Evolutionary conservation across 169 alveolate genomes (phyloP), one percentile per base, ranked within the genome.

Genomic region (Theileria parva): DNA sequence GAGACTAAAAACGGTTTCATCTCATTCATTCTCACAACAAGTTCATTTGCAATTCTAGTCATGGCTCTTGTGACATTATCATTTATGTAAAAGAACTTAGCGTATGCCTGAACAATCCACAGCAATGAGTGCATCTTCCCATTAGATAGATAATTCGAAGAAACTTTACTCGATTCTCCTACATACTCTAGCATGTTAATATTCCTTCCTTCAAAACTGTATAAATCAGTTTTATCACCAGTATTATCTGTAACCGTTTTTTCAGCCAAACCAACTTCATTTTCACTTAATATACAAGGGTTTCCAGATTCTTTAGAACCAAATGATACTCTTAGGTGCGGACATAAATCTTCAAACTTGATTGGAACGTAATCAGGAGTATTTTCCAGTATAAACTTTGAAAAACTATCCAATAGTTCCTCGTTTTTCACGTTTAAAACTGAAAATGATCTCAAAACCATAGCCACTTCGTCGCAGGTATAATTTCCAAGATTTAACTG

Each of bases 101-200:
- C 88, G 75, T 48, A 81, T 30, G 81, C 70, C 55, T 81, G 79
- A 27, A 75, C 81, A 8, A 81, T 72, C 88, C 88, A 81, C 1
- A 81, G 67, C n/a, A 81, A 53, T 28, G 88, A 74, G 39, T 81
- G 88, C 79, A 72, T 74, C 66, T 70, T 13, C 15, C 81, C 88
- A 2, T 72, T 51, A 13, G 67, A 79, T 55, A 81, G 44, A 60
- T 68, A 81, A 39, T 74, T 34, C 21, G 63, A 50, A 2, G 57
- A 44, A 1, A 21, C 23, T 13, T 34, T 37, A 21, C 32, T 28
- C 8, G 37, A 17, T 15, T 15, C 53, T n/a, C 44, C 19, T 9
- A 81, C 11, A 8, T 74, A 63, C 30, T 65, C 77, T 51, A 81
- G 39, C 67, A 68, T 66, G 85, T 81, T 81, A 2, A 81, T 74